Base-by-base conservation (phyloP, 2,329 filamentous ascomycete species). In the Venturiaceae sp. region DNA sequence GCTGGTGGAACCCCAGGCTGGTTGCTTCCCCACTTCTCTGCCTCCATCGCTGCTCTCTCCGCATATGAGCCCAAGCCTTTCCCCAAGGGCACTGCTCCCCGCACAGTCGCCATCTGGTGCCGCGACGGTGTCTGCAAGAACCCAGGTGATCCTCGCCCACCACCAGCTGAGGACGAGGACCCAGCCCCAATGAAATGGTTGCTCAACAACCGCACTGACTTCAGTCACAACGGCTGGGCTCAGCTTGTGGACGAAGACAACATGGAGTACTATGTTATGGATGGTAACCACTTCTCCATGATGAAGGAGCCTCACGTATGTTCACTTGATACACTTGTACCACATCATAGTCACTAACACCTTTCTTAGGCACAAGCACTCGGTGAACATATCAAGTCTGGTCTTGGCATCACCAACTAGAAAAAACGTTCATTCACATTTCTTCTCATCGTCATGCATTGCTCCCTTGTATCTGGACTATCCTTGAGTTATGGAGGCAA, bases 221-320 rank as follows among this genome's bases (percentile, higher is more conserved):
- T 90, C 68, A 80, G 80, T 2, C 79, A 83, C 60, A 88, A 88
- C 68, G 78, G 83, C 21, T 88, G 85, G 84, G 84, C 83, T 30
- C 81, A 86, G 69, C 83, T 84, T 44, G 72, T 88, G 39, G 82
- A 83, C 56, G 67, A 74, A 54, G 72, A 79, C 57, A 86, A 83
- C 71, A 84, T 88, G 73, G 75, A 76, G 53, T 85, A 80, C 63
- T 79, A 78, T 58, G 83, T 86, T 66, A 86, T 88, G 83, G 82
- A 81, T 16, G 86, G 85, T 2, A 87, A 89, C 66, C 86, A 89
- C 72, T 89, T 90, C 72, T 83, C 80, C 21, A 89, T 89, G 85
- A 88, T 90, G 84, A 83, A 86, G 69, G 83, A 83, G 61, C 72
- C 74, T 55, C 67, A 73, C 62, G 77, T 60, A 59, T 60, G 58